Evolutionary conservation across 129 eudicot genomes (phyloP), one percentile per base, ranked within the genome.

Genomic region (sunflower (Helianthus annuus)): DNA sequence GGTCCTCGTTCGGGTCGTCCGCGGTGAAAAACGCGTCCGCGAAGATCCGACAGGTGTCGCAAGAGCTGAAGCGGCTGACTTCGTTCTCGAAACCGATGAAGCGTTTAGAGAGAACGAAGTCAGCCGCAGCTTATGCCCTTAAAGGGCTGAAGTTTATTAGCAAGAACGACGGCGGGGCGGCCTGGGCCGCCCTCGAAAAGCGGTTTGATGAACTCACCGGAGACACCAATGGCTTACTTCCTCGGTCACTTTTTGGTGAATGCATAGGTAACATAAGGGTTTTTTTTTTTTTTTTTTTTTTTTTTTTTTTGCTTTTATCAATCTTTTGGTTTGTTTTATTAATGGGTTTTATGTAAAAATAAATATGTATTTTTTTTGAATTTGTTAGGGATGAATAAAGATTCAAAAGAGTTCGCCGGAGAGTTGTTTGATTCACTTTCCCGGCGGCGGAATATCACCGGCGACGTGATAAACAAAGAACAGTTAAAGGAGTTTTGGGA

Each of bases 201-300:
- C 70, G 78, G 81, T 89, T 89, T 38, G 83, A 84, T 32, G 76
- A 73, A 5, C 79, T 89, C 11, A 66, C 90, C 3, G 58, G 53
- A 3, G 40, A 49, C 57, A 78, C 87, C 42, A 74, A 80, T 75
- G 92, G 92, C 8, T 54, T 86, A 68, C 87, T 89, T 14, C 88
- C 89, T 1, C 88, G 96, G 1, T 34, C 87, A 9, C 83, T 70
- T 29, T 89, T 89, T 15, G 82, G 90, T 3, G 86, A 84, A 84
- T 89, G 96, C 90, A 86, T 89, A 2, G 96, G 96, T 89, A 82
- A 68, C 90, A 2, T 80, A 53, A 57, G n/a, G n/a, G n/a, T n/a
- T n/a, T n/a, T 82, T 83, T 0, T 70, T 84, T 4, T 4, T 29
- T 8, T 62, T n/a, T 48, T 19, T 19, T 34, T 22, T 42, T 58